phyloP scores from a whole-genome alignment of 2,329 filamentous ascomycete species.

The Xylaria sp. region DNA sequence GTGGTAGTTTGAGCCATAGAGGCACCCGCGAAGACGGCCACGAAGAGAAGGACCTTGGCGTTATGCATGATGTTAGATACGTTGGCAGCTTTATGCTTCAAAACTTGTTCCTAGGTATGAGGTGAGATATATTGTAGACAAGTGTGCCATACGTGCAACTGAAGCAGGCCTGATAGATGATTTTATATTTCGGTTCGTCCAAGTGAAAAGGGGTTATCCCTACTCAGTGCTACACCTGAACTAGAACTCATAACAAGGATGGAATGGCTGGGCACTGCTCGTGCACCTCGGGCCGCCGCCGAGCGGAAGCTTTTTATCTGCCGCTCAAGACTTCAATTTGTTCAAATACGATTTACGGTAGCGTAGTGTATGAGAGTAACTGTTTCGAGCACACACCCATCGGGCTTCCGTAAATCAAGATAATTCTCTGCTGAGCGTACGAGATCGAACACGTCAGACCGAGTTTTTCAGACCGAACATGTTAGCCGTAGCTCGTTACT shows the following conservation, averaged over 20 bases:
- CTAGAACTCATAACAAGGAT: background rate
- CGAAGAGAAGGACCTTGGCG: constrained; percentile 7
- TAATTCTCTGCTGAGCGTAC: no score
- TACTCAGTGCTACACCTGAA: no score
- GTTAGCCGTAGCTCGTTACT: no score
- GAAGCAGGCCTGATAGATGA: background rate
- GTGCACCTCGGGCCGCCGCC: background rate
- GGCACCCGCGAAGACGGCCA: constrained; percentile 9
- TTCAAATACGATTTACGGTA: no score
- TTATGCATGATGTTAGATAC: constrained; percentile 15
- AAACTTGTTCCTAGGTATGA: background rate
- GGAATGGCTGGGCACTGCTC: background rate
- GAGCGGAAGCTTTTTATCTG: no score
- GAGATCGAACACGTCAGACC: no score
- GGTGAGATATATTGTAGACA: background rate
- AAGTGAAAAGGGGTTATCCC: background rate
- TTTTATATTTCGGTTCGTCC: background rate
- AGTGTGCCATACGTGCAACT: background rate
- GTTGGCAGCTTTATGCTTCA: background rate
- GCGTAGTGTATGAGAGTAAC: no score
- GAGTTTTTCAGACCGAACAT: no score
- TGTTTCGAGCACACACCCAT: no score
- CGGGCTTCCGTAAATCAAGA: no score
- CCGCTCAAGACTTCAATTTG: no score
- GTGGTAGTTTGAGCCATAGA: constrained; percentile 5